phyloP scores from a whole-genome alignment of 345 rosid species.

The Stellera chamaejasme region DNA sequence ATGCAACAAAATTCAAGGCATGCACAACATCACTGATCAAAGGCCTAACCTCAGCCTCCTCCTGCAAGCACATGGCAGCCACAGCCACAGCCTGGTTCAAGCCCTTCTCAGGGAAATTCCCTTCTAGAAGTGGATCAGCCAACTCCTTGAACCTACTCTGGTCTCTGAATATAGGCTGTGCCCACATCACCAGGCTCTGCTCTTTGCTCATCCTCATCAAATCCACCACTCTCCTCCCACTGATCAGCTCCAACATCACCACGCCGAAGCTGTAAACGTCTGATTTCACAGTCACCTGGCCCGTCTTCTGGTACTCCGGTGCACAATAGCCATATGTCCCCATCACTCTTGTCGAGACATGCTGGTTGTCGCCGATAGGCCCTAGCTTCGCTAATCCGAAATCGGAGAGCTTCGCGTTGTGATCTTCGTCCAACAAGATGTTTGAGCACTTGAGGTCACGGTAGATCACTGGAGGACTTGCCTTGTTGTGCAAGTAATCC shows the following conservation, averaged over 20 bases:
- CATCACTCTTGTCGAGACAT: not conserved
- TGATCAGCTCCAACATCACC: slow-evolving; percentile 1
- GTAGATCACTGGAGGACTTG: not conserved
- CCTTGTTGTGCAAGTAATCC: no score
- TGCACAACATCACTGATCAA: no score
- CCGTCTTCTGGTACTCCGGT: slow-evolving; percentile 1
- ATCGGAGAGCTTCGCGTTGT: not conserved
- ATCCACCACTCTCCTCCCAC: slow-evolving; percentile 2
- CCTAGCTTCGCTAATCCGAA: slow-evolving; percentile 5
- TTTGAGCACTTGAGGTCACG: slow-evolving; percentile 4
- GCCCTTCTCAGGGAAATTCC: no score
- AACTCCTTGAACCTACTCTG: no score
- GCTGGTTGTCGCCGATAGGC: not conserved
- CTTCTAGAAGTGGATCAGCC: no score
- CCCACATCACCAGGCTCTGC: slow-evolving; percentile 6
- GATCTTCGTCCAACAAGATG: slow-evolving; percentile 1
- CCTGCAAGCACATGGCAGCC: no score
- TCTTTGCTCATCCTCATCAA: not conserved
- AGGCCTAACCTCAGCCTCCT: no score
- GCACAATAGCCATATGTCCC: slow-evolving; percentile 8
- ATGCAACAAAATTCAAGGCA: no score
- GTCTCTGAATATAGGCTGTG: not conserved
- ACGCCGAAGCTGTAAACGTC: slow-evolving; percentile 6
- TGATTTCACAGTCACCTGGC: slow-evolving; percentile 3
- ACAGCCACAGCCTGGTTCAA: no score